Evolutionary conservation across 2,329 filamentous ascomycete genomes (phyloP).

Genomic region (Scolecobasidium constrictum): DNA sequence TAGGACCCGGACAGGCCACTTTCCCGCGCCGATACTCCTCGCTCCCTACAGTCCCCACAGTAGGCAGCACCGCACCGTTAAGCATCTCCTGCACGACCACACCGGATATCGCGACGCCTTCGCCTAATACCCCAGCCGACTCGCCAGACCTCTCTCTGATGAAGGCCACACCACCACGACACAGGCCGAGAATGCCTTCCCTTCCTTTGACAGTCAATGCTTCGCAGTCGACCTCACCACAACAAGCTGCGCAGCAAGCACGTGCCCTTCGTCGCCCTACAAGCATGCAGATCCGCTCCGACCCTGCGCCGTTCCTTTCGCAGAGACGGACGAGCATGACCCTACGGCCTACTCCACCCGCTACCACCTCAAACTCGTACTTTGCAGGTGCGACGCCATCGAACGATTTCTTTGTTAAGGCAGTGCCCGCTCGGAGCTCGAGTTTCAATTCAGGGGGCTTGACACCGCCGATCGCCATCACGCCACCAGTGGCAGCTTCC

Average conservation of each 20-base stretch:
- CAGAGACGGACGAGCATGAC: slow-evolving; percentile 7
- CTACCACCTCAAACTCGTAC: neutral
- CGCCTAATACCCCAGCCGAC: neutral
- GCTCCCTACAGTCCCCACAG: slow-evolving; percentile 2
- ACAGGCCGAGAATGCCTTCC: slow-evolving; percentile 10
- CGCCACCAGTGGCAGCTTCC: neutral
- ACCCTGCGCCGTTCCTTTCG: slow-evolving; percentile 32
- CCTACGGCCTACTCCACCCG: neutral
- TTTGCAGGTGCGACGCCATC: neutral
- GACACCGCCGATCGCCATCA: neutral
- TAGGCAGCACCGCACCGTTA: neutral
- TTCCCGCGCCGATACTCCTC: slow-evolving; percentile 4
- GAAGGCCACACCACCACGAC: slow-evolving; percentile 8
- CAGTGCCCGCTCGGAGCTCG: neutral
- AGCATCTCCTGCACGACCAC: neutral
- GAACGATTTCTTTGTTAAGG: neutral
- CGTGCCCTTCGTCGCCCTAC: slow-evolving; percentile 27
- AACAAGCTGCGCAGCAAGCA: slow-evolving; percentile 1
- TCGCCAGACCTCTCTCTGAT: neutral
- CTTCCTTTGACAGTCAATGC: slow-evolving; percentile 11
- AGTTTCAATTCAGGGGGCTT: neutral
- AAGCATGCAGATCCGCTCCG: slow-evolving; percentile 33
- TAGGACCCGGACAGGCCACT: neutral
- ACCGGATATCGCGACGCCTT: neutral
- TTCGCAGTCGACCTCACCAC: slow-evolving; percentile 4